Evolutionary conservation across 306 rosid species (phyloP).

Genomic region (Pterocarpus macrocarpus): DNA sequence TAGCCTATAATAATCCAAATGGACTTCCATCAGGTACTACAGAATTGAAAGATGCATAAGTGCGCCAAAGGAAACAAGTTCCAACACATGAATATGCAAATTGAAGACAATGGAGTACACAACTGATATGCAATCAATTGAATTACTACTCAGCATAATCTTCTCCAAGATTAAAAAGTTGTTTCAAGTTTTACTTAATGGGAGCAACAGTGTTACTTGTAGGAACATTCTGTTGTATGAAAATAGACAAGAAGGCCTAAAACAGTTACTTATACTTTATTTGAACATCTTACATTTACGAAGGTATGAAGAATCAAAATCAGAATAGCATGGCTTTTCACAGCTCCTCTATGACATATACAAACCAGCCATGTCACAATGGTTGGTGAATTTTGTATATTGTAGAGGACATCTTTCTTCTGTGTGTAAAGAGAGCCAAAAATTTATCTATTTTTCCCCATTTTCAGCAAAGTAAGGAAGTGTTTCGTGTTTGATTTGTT

Average conservation of each 20-base stretch:
- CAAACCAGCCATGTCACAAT: not conserved
- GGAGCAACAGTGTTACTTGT: not conserved
- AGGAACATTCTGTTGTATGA: not conserved
- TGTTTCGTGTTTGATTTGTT: not conserved
- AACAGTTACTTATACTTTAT: slow-evolving; percentile 2
- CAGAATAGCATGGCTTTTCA: slow-evolving; percentile 3
- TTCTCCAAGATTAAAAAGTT: not conserved
- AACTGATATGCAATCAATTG: slow-evolving; percentile 1
- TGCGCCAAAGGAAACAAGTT: slow-evolving; percentile 2
- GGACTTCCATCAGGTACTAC: slow-evolving; percentile 24
- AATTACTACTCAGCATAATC: slow-evolving; percentile 25
- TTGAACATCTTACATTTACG: slow-evolving; percentile 10
- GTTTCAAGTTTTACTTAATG: not conserved
- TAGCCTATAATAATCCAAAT: slow-evolving; percentile 37
- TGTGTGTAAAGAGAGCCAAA: slow-evolving; percentile 4
- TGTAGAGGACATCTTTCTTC: not conserved
- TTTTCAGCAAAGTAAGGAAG: not conserved
- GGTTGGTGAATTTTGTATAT: not conserved
- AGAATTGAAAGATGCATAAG: slow-evolving; percentile 16
- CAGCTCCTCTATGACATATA: not conserved
- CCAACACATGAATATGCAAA: slow-evolving; percentile 26
- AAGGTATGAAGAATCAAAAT: slow-evolving; percentile 15
- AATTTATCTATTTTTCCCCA: not conserved
- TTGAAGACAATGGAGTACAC: not conserved
- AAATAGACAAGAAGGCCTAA: slow-evolving; percentile 3